A percentile compares a stretch with the other conserved stretches of the same genome.
These are phyloP conservation scores for Colletotrichum sp. DNA, from an alignment of 2,329 filamentous ascomycete species.

Conservation along the genomic window DNA sequence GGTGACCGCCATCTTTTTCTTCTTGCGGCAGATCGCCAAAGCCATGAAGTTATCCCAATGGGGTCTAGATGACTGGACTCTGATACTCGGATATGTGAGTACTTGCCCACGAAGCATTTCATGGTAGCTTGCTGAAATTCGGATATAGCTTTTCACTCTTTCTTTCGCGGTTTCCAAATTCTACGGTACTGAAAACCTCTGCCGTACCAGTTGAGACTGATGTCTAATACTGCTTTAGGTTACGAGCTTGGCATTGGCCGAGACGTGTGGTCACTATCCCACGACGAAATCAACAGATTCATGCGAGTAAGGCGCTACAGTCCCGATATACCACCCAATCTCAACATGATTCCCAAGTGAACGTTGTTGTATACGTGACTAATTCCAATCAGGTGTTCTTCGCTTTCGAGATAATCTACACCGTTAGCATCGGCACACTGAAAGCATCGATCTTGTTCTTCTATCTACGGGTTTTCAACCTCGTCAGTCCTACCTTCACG, in stretches of 20 bases:
- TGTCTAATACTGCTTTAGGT: not conserved
- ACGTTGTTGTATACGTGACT: not conserved
- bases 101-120: no score
- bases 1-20: not conserved
- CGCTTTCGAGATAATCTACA: slow-evolving; percentile 12
- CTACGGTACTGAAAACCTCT: not conserved
- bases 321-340: rapidly evolving
- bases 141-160: not conserved
- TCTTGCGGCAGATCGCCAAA: not conserved
- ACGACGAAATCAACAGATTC: not conserved
- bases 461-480: slow-evolving; percentile 43
- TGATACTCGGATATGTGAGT: slow-evolving; percentile 9
- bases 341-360: not conserved
- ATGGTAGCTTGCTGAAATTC: not conserved
- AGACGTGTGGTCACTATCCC: not conserved
- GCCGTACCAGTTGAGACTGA: no score
- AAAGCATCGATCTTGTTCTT: slow-evolving; percentile 41
- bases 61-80: not conserved
- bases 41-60: slow-evolving; percentile 1
- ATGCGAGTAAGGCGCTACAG: not conserved
- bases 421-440: slow-evolving; percentile 40
- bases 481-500: slow-evolving; percentile 24
- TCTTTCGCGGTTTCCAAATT: slow-evolving; percentile 8
- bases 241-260: not conserved
- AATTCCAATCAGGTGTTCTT: not conserved